Conservation (phyloP, 139 green algal genomes). For the Pleodorina starrii region DNA sequence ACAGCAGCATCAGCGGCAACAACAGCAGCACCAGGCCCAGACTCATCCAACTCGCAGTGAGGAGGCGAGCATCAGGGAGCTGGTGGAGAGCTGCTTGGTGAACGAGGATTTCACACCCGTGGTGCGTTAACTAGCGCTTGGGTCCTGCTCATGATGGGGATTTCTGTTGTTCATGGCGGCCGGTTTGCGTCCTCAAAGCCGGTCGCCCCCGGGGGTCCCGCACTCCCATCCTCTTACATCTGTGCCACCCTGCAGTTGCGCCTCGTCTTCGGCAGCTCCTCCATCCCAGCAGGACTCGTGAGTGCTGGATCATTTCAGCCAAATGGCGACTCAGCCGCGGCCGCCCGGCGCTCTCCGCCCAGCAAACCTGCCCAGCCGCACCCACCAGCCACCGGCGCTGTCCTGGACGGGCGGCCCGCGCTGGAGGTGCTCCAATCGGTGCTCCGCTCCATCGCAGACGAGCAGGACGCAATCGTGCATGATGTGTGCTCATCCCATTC, state of each 20-base stretch:
- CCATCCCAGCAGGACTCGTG: not conserved
- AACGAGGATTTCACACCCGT: slow-evolving; percentile 65
- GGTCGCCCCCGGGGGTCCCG: too few species aligned
- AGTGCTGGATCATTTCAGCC: too few species aligned
- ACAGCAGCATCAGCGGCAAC: not conserved
- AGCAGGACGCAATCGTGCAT: slow-evolving; percentile 63
- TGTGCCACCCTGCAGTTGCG: not conserved
- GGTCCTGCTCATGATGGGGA: too few species aligned
- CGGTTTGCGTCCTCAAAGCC: too few species aligned
- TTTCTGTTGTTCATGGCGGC: too few species aligned
- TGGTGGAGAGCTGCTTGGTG: slow-evolving; percentile 64
- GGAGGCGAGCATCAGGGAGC: slow-evolving; percentile 54
- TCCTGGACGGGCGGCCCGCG: slow-evolving; percentile 47
- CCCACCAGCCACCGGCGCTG: not conserved
- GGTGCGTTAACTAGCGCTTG: slow-evolving; percentile 17
- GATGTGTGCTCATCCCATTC: slow-evolving; percentile 71
- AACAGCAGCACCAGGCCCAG: not conserved
- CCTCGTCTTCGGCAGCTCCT: slow-evolving; percentile 22
- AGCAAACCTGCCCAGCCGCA: not conserved
- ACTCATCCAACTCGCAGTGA: not conserved
- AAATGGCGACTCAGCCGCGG: too few species aligned
- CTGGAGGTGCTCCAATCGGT: slow-evolving; percentile 44
- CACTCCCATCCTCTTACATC: not conserved
- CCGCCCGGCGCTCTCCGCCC: too few species aligned
- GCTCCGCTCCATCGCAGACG: slow-evolving; percentile 64